Evolutionary conservation across 345 rosid genomes (phyloP).

Genomic region (Boechera stricta): DNA sequence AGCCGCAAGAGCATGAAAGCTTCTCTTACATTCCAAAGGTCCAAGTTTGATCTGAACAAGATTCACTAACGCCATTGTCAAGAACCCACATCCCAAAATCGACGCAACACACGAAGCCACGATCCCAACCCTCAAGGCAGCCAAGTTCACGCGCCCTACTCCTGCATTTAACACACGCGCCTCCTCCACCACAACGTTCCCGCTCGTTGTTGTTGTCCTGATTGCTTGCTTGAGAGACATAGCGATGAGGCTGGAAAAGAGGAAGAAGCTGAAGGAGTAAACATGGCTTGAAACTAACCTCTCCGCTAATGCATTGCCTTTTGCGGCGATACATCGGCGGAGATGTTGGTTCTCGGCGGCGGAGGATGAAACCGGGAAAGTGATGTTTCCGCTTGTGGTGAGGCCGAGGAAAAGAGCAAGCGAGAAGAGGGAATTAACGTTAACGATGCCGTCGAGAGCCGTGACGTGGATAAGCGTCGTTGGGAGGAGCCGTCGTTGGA

Average conservation of each 20-base stretch:
- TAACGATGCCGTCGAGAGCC: slow-evolving; percentile 83
- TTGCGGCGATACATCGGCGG: slow-evolving; percentile 51
- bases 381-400: slow-evolving; percentile 42
- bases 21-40: slow-evolving; percentile 59
- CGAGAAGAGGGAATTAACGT: slow-evolving; percentile 85
- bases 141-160: slow-evolving; percentile 56
- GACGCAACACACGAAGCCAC: slow-evolving; percentile 71
- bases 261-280: slow-evolving; percentile 79
- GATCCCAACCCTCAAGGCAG: slow-evolving; percentile 57
- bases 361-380: slow-evolving; percentile 38
- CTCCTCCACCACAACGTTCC: slow-evolving; percentile 27
- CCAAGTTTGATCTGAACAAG: slow-evolving; percentile 88
- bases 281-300: slow-evolving; percentile 71
- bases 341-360: slow-evolving; percentile 33
- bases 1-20: slow-evolving; percentile 61
- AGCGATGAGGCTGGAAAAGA: slow-evolving; percentile 86
- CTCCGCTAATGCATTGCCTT: slow-evolving; percentile 49
- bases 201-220: slow-evolving; percentile 17
- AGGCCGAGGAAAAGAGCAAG: slow-evolving; percentile 87
- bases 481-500: slow-evolving; percentile 31
- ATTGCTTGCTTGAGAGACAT: slow-evolving; percentile 73
- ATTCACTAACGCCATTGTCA: slow-evolving; percentile 73
- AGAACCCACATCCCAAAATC: slow-evolving; percentile 75
- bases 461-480: slow-evolving; percentile 63
- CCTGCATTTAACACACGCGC: slow-evolving; percentile 33